Evolutionary conservation across 805 yeast species (phyloP), one percentile per base, ranked within the genome.

Genomic region (Zygosaccharomyces bailii): DNA sequence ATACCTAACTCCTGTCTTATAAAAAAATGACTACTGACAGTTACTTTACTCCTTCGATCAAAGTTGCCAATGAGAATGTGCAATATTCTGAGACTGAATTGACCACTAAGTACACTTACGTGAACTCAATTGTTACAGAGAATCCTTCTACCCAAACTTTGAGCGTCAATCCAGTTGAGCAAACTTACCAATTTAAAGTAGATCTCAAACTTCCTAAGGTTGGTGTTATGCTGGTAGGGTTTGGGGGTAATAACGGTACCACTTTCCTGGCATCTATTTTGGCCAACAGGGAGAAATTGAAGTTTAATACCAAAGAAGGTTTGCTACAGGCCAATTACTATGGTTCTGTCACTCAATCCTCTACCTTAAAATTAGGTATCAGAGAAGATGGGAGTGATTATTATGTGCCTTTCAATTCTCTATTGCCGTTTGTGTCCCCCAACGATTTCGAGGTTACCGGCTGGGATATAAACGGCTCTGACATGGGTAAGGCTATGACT

Each of bases 201-300:
- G 95, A 88, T 56, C 75, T 86, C 63, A 75, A 74, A 45, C 79
- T 82, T 34, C 96, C 96, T 56, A 88, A 84, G 67, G 76, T 88
- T 39, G 98, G 98, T 57, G 73, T 90, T 51, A 69, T 90, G 80
- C 75, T 91, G 51, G 97, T 90, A 27, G 98, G 98, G 56, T 75
- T 90, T 54, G 97, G 97, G 57, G 98, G 98, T 68, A 90, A 90
- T 75, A 90, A 90, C 63, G 98, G 97, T 67, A 77, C 96, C 47
- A 90, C 98, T 10, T 75, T 91, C 53, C 79, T 89, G 43, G 89
- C 91, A 35, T 83, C 96, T 7, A 74, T 82, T 41, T 77, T 85
- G 53, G 96, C 97, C 48, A 90, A 90, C 74, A 87, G 83, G 59
- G 75, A 86, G 65, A 76, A 85, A 50, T 65, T 90, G 51, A 68